Evolutionary conservation across 2,329 filamentous ascomycete species (phyloP).

Genomic region (Xylariaceae sp.): DNA sequence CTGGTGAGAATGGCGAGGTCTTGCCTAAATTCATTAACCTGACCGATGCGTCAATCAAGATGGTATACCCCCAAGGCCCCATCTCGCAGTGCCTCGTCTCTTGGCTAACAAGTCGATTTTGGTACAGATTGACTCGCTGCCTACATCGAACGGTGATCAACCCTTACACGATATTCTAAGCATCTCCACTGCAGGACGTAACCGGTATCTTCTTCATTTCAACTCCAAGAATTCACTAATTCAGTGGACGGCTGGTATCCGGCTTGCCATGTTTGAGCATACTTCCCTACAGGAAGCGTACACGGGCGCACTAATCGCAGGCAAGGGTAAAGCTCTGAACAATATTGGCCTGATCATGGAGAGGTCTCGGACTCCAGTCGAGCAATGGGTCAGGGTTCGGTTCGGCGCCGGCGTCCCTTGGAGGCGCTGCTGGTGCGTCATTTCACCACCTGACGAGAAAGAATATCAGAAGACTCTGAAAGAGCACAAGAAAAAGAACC

Average conservation of each 20-base stretch:
- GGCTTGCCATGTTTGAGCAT: conserved; percentile 91
- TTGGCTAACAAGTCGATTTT: conserved; percentile 9
- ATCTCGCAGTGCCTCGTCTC: neutral
- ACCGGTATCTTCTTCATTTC: conserved; percentile 93
- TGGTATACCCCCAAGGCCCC: conserved; percentile 53
- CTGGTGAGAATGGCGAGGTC: conserved; percentile 78
- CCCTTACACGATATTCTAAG: conserved; percentile 92
- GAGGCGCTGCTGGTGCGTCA: conserved; percentile 95
- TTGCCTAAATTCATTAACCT: conserved; percentile 92
- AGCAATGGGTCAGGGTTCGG: conserved; percentile 91
- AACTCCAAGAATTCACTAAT: conserved; percentile 88
- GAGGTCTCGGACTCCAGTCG: conserved; percentile 66
- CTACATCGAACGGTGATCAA: conserved; percentile 71
- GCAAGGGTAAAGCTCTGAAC: conserved; percentile 84
- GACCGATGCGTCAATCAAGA: conserved; percentile 95
- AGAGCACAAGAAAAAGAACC: conserved; percentile 70
- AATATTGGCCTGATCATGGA: conserved; percentile 89
- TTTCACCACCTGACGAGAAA: conserved; percentile 89
- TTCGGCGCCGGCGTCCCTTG: conserved; percentile 95
- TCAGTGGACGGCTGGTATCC: conserved; percentile 93
- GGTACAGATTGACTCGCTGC: conserved; percentile 75
- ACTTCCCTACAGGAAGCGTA: conserved; percentile 92
- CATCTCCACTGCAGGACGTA: conserved; percentile 90
- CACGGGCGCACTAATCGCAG: conserved; percentile 89
- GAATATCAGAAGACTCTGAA: conserved; percentile 81